Evolutionary conservation across 148 eudicot species (phyloP), one percentile per base, ranked within the genome.

Genomic region (Vaccinium corymbosum): DNA sequence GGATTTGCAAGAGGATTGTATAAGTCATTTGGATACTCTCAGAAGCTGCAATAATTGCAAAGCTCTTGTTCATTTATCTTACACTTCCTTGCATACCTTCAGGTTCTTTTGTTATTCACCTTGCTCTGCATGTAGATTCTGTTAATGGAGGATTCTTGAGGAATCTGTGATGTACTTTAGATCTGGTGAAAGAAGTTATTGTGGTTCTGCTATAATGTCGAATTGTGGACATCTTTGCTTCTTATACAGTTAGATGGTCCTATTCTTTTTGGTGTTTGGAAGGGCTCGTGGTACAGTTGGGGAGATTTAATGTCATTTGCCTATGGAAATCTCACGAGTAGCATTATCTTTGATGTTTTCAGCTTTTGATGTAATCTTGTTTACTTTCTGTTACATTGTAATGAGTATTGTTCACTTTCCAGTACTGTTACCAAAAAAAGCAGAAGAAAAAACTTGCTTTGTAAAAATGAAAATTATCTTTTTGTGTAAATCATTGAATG

Each of bases 401-500:
- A 55, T 79, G 22, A 29, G 11, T 55, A 55, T 78, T 29, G 9
- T 79, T 79, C 32, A 15, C 20, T 14, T 79, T 79, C 5, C 49
- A 14, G 38, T 53, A 29, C 57, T 16, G 32, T 14, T 53, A 6
- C 68, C 8, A 62, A 62, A 25, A 12, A 62, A 20, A 62, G 48
- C 2, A 35, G 3, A 35, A 22, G 56, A 70, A 19, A 46, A 53
- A 56, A 38, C 17, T 75, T 11, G 27, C 55, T n/a, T 46, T 27
- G 42, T 76, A 25, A 57, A 25, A 48, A 75, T 46, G 46, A 49
- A 8, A 59, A 59, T 7, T 48, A 7, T 25, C 9, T 79, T 53
- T 6, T 80, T 25, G 14, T 53, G 84, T 55, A 53, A 38, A 71
- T 71, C 17, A 20, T 78, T 80, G 11, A 82, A n/a, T 90, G 90